phyloP scores from a whole-genome alignment of 176 grass and related monocot species.

The Coix lacrymajobi region DNA sequence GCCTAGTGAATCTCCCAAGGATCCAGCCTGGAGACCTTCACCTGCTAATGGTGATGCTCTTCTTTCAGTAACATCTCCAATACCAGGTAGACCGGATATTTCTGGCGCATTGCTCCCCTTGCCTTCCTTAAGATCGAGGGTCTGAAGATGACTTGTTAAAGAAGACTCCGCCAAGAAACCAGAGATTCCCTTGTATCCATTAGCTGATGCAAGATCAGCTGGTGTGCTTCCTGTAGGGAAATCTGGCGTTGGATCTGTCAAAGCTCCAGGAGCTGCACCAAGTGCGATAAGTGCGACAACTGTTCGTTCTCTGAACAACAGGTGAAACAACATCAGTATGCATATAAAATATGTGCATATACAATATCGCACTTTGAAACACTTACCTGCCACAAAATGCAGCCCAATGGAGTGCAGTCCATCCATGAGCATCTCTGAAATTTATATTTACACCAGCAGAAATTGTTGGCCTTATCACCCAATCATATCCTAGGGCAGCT shows the following conservation, averaged over 20 bases:
- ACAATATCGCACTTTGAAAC: not conserved
- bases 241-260: slow-evolving; percentile 86
- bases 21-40: slow-evolving; percentile 41
- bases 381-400: slow-evolving; percentile 87
- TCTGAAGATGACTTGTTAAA: slow-evolving; percentile 72
- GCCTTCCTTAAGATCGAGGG: slow-evolving; percentile 72
- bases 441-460: slow-evolving; percentile 76
- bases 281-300: slow-evolving; percentile 72
- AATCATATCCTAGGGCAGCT: slow-evolving; percentile 84
- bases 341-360: not conserved
- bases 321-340: slow-evolving; percentile 27
- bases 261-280: slow-evolving; percentile 76
- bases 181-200: slow-evolving; percentile 91
- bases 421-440: slow-evolving; percentile 79
- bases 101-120: slow-evolving; percentile 34
- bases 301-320: slow-evolving; percentile 69
- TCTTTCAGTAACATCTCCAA: slow-evolving; percentile 50
- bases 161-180: slow-evolving; percentile 93
- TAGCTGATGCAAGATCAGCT: slow-evolving; percentile 88
- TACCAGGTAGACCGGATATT: slow-evolving; percentile 46
- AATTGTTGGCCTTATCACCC: slow-evolving; percentile 74
- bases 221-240: slow-evolving; percentile 78
- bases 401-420: slow-evolving; percentile 97
- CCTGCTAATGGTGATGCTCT: slow-evolving; percentile 23
- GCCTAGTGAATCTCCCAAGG: slow-evolving; percentile 72